phyloP scores from a whole-genome alignment of 441 rosid genomes.

The Erysimum cheiri region DNA sequence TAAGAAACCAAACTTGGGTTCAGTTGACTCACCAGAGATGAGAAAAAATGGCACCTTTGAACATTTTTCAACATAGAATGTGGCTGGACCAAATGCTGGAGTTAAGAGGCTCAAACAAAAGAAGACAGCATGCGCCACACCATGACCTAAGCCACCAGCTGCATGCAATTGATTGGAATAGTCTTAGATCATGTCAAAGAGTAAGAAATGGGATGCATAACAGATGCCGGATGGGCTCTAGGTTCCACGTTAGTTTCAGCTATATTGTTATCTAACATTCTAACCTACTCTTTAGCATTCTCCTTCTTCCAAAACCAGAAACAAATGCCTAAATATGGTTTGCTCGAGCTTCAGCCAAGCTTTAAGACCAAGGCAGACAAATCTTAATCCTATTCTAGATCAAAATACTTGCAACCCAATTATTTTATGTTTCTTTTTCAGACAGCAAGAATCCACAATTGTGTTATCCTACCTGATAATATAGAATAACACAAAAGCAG shows the following conservation, averaged over 20 bases:
- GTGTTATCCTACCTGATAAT: not conserved
- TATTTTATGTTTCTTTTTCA: not conserved
- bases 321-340: not conserved
- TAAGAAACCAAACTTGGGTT: slow-evolving; percentile 12
- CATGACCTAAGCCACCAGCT: slow-evolving; percentile 99
- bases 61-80: slow-evolving; percentile 76
- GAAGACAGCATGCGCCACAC: slow-evolving; percentile 96
- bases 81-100: slow-evolving; percentile 99
- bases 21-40: slow-evolving; percentile 71
- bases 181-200: slow-evolving; percentile 42
- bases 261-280: slow-evolving; percentile 2
- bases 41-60: slow-evolving; percentile 87
- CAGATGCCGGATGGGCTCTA: slow-evolving; percentile 2
- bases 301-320: slow-evolving; percentile 13
- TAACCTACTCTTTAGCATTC: slow-evolving; percentile 15
- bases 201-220: slow-evolving; percentile 19
- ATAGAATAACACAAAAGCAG: slow-evolving; percentile 14
- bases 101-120: slow-evolving; percentile 94
- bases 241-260: not conserved
- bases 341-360: slow-evolving; percentile 18
- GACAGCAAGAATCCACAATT: slow-evolving; percentile 6
- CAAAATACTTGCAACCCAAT: slow-evolving; percentile 13
- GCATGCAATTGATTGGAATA: slow-evolving; percentile 49
- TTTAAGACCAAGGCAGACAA: slow-evolving; percentile 10
- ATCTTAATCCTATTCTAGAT: not conserved